Evolutionary conservation across 2,329 filamentous ascomycete species (phyloP), one percentile per base, ranked within the genome.

Genomic region (Colletotrichum coccodes): DNA sequence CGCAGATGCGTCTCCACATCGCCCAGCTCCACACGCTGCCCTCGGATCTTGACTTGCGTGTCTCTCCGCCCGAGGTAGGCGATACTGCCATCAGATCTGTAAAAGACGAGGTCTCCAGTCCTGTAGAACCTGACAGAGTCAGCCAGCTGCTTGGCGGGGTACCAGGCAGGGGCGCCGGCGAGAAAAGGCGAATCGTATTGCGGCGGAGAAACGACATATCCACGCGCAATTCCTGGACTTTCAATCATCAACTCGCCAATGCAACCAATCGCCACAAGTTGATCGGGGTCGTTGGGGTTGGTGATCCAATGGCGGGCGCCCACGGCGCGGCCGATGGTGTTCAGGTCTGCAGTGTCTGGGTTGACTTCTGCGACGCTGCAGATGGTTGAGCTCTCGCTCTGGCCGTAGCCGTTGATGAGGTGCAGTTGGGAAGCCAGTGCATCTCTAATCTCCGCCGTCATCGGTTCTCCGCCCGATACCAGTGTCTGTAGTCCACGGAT

Each of bases 401-500:
- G 75, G 5, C 76, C 76, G 62, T 76, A 76, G 34, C 71, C 67
- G 52, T 73, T 73, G 57, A 74, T 68, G 6, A 76, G 32, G 7
- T 11, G 42, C 7, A 64, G 65, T 56, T 1, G 71, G 46, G 9
- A 56, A 53, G 6, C 64, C 66, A 6, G 68, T 62, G 73, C 72
- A 75, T 11, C 60, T 52, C 12, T 53, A 64, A 12, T 73, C 38
- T 34, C 73, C 61, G 49, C 69, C 69, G 34, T 71, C 59, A 23
- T 70, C n/a, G 72, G 52, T 56, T 77, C 76, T 12, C 76, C 75
- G 18, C 73, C 74, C 2, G 76, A 64, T 7, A 71, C 64, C 16
- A 85, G 71, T 0, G 80, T 83, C 42, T 76, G 74, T 1, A 85
- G 72, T 1, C 75, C 78, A 0, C 82, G 79, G 0, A 84, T 73